Evolutionary conservation across 441 rosid genomes (phyloP), one percentile per base, ranked within the genome.

Genomic region (Capsella rubella): DNA sequence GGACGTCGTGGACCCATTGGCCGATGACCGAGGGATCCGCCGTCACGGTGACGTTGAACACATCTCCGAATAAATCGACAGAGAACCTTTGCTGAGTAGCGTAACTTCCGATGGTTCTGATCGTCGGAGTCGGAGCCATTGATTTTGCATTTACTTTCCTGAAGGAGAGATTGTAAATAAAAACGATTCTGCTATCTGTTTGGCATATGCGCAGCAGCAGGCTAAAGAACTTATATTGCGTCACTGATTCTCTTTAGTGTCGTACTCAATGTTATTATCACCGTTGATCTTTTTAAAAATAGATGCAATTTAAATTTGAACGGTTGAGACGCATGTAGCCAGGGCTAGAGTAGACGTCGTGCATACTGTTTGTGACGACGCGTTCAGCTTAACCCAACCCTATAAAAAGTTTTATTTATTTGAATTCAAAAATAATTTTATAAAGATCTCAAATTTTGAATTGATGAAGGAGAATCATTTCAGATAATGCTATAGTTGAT

Each of bases 281-380:
- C 61, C 51, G 71, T 67, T 27, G 51, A 67, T 67, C 37, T 52
- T 27, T 27, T 28, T 65, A 1, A 15, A 25, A 5, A 25, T 21
- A 1, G 1, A n/a, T 14, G 12, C 39, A 7, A 39, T 28, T 15
- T 9, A 1, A 3, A 6, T 34, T 34, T 54, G 13, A 52, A 67
- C 62, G 72, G 72, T 18, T 42, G 5, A 53, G 52, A 67, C 39
- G 27, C 35, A 52, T n/a, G 11, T 66, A 52, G 51, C 7, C 15
- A 16, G 8, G 47, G 39, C 0, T 35, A 51, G 57, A 21, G 25
- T 21, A 21, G 25, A 21, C 25, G 25, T 34, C 32, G 35, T 50
- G 49, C 46, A 10, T 29, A 18, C 11, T 42, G 54, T 50, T 21
- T 21, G 25, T 21, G 25, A 21, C 21, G 54, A 49, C 29, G 34